Evolutionary conservation across 345 rosid species (phyloP).

Genomic region (Gossypium australe): DNA sequence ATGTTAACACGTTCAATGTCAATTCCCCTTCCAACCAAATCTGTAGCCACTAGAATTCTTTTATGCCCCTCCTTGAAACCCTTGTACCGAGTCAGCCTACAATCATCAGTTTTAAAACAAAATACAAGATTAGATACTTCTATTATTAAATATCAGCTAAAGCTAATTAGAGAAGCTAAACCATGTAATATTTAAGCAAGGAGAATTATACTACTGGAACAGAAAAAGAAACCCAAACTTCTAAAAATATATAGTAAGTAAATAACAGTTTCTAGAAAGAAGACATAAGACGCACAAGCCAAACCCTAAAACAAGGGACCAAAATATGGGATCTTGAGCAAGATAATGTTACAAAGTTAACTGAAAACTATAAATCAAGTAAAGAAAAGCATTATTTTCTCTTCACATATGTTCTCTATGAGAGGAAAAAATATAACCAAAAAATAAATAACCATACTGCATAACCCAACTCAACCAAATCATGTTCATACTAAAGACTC

Average conservation of each 20-base stretch:
- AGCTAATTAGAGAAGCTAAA: neutral
- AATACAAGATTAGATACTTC: neutral
- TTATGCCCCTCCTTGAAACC: slow-evolving; percentile 98
- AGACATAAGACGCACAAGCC: neutral
- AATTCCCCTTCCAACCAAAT: slow-evolving; percentile 94
- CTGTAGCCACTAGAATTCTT: slow-evolving; percentile 95
- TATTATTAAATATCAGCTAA: neutral
- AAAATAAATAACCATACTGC: neutral
- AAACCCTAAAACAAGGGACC: neutral
- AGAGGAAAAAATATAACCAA: no score
- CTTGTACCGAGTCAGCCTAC: slow-evolving; percentile 95
- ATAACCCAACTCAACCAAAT: neutral
- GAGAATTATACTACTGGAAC: neutral
- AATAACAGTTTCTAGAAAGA: neutral
- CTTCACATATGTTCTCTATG: neutral
- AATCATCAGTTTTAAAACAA: slow-evolving; percentile 1
- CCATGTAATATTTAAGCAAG: neutral
- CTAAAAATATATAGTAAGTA: neutral
- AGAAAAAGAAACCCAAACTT: neutral
- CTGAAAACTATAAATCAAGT: neutral
- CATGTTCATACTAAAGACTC: neutral
- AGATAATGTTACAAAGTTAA: neutral
- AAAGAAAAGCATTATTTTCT: neutral
- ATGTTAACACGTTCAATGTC: slow-evolving; percentile 98
- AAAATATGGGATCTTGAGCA: neutral